A percentile compares a stretch with the other conserved stretches of the same genome.
Conservation (phyloP, 169 alveolate genomes). For the Plasmodium knowlesi region DNA sequence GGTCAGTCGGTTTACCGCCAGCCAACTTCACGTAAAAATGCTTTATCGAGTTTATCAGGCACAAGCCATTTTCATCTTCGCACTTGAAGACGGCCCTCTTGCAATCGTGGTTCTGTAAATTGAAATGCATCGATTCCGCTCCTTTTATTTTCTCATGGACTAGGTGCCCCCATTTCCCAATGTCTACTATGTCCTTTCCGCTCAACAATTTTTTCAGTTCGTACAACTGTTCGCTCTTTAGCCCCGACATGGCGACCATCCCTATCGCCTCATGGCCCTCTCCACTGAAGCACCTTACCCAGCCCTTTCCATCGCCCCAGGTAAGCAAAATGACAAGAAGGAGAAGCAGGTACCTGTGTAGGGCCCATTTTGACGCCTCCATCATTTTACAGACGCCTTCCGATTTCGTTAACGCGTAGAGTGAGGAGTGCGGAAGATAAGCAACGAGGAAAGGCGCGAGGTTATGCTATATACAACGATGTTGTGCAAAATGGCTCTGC, state of each 20-base stretch:
- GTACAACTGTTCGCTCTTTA: conserved; percentile 80
- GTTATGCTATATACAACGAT: not conserved
- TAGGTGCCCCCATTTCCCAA: conserved; percentile 83
- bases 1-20: not conserved
- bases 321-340: not conserved
- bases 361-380: not conserved
- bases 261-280: conserved; percentile 77
- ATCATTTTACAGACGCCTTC: not conserved
- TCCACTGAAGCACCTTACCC: conserved; percentile 11
- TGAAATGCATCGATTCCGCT: conserved; percentile 43
- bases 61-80: conserved; percentile 76
- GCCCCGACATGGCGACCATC: conserved; percentile 85
- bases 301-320: not conserved
- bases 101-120: conserved; percentile 68
- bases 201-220: conserved; percentile 77
- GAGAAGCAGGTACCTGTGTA: not conserved
- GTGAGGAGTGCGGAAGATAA: not conserved
- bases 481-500: not conserved
- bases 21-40: conserved; percentile 78
- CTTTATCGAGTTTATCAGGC: conserved; percentile 78
- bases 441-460: not conserved
- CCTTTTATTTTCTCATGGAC: conserved; percentile 67
- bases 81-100: conserved; percentile 67
- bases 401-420: not conserved
- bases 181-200: conserved; percentile 84